A percentile compares a stretch with the other conserved stretches of the same genome.
Conservation (phyloP, 73 alveolate species). For the Paraurostyla sp. region DNA sequence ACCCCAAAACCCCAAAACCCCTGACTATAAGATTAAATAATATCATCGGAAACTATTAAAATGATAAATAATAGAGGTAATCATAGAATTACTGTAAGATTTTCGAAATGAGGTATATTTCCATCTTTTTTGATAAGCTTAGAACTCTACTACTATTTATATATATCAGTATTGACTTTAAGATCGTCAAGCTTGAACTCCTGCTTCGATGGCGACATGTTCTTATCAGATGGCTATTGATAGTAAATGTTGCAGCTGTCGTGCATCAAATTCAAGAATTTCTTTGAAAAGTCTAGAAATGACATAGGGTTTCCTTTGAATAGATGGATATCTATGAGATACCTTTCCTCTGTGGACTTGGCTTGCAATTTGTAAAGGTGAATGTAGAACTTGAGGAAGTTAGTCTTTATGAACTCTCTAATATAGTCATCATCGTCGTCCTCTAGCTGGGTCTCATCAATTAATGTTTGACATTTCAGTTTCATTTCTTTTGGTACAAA, state of each 20-base stretch:
- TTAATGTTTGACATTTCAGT: conserved; percentile 18
- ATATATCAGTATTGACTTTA: neutral
- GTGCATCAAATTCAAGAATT: neutral
- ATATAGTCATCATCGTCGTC: conserved; percentile 22
- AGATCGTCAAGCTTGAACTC: neutral
- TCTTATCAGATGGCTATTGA: too few relatives aligned
- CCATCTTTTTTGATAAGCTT: neutral
- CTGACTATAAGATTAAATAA: neutral
- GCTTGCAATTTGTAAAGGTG: conserved; percentile 1
- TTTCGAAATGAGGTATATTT: neutral
- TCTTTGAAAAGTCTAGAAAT: conserved; percentile 8
- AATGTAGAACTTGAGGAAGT: conserved; percentile 41
- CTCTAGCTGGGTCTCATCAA: conserved; percentile 1
- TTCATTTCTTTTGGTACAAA: conserved; percentile 41
- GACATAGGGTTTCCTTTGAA: conserved; percentile 22
- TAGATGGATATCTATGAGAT: conserved; percentile 11
- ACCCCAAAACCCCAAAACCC: conserved; percentile 45
- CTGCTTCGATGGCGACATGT: too few relatives aligned
- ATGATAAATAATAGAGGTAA: neutral
- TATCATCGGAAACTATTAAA: neutral
- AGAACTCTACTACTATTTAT: neutral
- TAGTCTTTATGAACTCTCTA: neutral
- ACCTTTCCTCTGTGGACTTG: conserved; percentile 2
- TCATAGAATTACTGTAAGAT: neutral
- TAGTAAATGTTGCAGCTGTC: neutral